Evolutionary conservation across 495 filamentous ascomycete species (phyloP).

Genomic region (Aspergillus bridgeri): DNA sequence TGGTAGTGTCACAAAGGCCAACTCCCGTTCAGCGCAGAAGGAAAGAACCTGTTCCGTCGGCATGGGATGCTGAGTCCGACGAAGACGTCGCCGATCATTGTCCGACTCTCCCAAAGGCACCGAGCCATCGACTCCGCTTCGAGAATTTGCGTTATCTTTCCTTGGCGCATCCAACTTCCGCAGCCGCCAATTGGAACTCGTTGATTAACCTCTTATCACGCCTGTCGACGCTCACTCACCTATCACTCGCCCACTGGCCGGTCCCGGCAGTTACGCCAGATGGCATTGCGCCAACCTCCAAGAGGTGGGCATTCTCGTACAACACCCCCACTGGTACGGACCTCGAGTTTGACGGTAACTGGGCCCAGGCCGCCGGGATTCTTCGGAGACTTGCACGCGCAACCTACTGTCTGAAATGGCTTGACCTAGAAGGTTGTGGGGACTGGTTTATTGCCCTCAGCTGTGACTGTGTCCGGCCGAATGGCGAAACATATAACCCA

Average conservation of each 20-base stretch:
- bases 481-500: conserved; percentile 24
- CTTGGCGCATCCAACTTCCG: conserved; percentile 41
- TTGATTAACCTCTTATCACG: conserved; percentile 59
- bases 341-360: conserved; percentile 66
- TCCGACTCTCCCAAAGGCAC: conserved; percentile 36
- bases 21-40: conserved; percentile 6
- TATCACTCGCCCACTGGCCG: conserved; percentile 80
- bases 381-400: conserved; percentile 63
- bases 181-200: conserved; percentile 59
- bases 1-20: conserved; percentile 36
- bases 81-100: conserved; percentile 24
- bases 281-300: conserved; percentile 37
- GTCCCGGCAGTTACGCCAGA: conserved; percentile 63
- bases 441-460: conserved; percentile 65
- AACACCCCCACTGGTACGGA: conserved; percentile 58
- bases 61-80: conserved; percentile 35
- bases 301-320: conserved; percentile 49
- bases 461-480: conserved; percentile 35
- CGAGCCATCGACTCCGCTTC: conserved; percentile 44
- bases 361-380: conserved; percentile 64
- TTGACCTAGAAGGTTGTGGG: conserved; percentile 76
- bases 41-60: conserved; percentile 27
- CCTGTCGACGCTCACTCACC: conserved; percentile 65
- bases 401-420: conserved; percentile 69
- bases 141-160: conserved; percentile 50